Evolutionary conservation across 441 rosid species (phyloP), one percentile per base, ranked within the genome.

Genomic region (Mallotus japonicus): DNA sequence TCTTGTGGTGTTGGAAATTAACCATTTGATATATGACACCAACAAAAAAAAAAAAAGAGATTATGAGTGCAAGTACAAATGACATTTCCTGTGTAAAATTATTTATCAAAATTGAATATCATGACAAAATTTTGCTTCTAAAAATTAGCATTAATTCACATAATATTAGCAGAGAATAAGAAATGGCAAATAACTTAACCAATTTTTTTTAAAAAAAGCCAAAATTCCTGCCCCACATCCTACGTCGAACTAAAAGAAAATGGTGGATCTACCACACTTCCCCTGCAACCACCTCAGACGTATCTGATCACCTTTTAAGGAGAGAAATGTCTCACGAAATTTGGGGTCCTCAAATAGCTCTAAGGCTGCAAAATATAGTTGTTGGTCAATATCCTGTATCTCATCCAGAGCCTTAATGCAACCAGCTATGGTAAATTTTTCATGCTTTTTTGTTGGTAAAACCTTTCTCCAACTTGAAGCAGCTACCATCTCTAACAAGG

Each of bases 391-490:
- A 28, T 78, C 77, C 78, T 83, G 81, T 22, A 89, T 83, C 79
- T 83, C 90, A 80, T 88, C 93, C 80, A 89, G 80, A 11, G 83
- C 88, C 71, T 75, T 82, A 71, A 93, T 85, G 84, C 93, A 89
- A 73, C 84, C 85, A 51, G 83, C 80, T 62, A 88, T 84, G 55
- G 87, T 83, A 78, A 80, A 89, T 24, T 62, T 82, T n/a, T 84
- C 83, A 22, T 86, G 85, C n/a, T 59, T 66, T 55, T 65, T 74
- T 44, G 57, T 53, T 22, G 62, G 37, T 19, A 65, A 70, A 70
- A 42, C 65, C 55, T 67, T 78, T 72, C 82, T 85, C 77, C 83
- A 81, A 53, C 77, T 89, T 61, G 86, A 74, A 58, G 84, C 75
- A 63, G 82, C 83, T 59, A 88, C 49, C 91, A 93, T 89, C 15